Conservation (phyloP, 495 filamentous ascomycete species). For the Delitschia confertaspora region DNA sequence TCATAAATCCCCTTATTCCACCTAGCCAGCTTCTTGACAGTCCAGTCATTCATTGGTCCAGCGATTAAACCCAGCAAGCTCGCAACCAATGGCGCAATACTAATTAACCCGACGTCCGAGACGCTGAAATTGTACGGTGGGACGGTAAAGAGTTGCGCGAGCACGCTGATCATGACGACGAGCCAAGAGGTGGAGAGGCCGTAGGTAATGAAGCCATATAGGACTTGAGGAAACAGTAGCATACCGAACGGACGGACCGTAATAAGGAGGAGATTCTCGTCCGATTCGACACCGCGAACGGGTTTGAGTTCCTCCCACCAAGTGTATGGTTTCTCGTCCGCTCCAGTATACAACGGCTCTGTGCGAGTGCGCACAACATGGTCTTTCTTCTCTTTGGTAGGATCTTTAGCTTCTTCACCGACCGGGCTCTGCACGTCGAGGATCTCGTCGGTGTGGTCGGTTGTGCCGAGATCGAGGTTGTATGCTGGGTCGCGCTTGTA, state of each 20-base stretch:
- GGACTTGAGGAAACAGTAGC: constrained; percentile 37
- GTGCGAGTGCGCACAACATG: background rate
- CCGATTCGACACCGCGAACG: constrained; percentile 14
- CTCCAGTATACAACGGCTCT: constrained; percentile 17
- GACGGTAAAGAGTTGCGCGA: constrained; percentile 42
- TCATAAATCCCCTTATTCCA: constrained; percentile 33
- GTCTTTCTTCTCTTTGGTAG: constrained; percentile 1
- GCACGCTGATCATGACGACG: constrained; percentile 38
- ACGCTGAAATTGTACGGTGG: constrained; percentile 42
- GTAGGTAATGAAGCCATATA: constrained; percentile 41
- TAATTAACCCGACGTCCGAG: constrained; percentile 38
- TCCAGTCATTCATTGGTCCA: constrained; percentile 38
- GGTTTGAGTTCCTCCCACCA: constrained; percentile 18
- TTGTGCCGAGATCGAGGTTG: constrained; percentile 37
- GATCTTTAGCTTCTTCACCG: constrained; percentile 15
- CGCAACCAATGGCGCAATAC: constrained; percentile 38
- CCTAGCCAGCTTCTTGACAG: constrained; percentile 28
- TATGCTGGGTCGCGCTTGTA: constrained; percentile 32
- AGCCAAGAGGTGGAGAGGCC: constrained; percentile 38
- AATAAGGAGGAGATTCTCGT: constrained; percentile 25
- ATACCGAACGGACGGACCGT: constrained; percentile 39
- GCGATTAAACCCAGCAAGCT: constrained; percentile 35
- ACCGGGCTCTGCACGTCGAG: constrained; percentile 26
- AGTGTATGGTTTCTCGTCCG: constrained; percentile 22
- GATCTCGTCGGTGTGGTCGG: constrained; percentile 35